Base-by-base conservation (phyloP, 257 asterid genomes). In the Salvia hispanica region DNA sequence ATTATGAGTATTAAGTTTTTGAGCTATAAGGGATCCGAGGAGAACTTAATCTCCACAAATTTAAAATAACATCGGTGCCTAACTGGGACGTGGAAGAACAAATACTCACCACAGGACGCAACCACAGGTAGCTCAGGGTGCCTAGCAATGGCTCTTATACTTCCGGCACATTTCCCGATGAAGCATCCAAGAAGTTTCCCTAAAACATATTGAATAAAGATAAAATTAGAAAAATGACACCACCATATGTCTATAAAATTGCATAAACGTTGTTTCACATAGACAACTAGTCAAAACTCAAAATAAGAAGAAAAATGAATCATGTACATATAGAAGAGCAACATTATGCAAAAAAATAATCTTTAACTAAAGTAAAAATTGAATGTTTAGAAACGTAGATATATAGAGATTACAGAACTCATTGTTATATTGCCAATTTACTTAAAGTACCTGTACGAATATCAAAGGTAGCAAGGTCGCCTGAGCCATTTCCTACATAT, bases 391-490 rank as follows among this genome's bases (percentile, higher is more conserved):
- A 45, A 54, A 56, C 46, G 16, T 21, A 45, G 9, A 47, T 12
- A 61, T 21, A 36, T 42, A 33, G 56, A 31, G 43, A 34, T 34
- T 3, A 4, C 11, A 54, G 28, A 48, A 16, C 25, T 12, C 46
- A 67, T 51, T 6, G 11, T 42, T 16, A 10, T 37, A 77, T 9
- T 60, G 34, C 52, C 18, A 62, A 46, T 43, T 14, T 21, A 47
- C 31, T 7, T 14, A 42, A 47, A 62, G 11, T 74, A 93, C 99
- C 97, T 75, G 95, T 94, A 33, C 97, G 97, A 37, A 83, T 83
- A 74, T 94, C 97, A 72, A 83, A 31, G 61, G 96, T 85, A 74
- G 96, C 99, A 77, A 94, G 95, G 78, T 94, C 99, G 0, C 99
- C 99, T 2, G 96, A 82, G 40, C 95, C 96, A 79, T 88, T 94